Conservation (phyloP, 2,329 filamentous ascomycete genomes). For the Penicillium sp. region DNA sequence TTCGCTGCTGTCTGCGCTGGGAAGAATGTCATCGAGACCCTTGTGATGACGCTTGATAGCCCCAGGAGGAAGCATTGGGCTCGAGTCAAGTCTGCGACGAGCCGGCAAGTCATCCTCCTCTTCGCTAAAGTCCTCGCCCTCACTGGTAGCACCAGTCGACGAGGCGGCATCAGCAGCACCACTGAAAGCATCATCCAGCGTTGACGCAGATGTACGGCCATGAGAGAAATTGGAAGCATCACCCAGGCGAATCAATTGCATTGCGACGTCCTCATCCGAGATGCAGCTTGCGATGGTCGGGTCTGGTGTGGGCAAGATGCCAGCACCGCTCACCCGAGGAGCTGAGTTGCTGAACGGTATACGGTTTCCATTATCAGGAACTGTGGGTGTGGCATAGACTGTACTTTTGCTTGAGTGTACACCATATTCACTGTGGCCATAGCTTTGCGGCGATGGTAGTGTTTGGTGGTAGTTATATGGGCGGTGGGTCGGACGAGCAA, state of each 20-base stretch:
- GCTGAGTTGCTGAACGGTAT: slow-evolving; percentile 51
- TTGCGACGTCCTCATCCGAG: slow-evolving; percentile 95
- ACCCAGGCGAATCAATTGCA: slow-evolving; percentile 93
- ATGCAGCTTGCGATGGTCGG: slow-evolving; percentile 97
- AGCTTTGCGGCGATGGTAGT: slow-evolving; percentile 81
- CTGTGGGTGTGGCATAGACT: slow-evolving; percentile 63
- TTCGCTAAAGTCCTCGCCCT: slow-evolving; percentile 65
- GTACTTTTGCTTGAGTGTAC: slow-evolving; percentile 31
- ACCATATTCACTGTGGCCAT: slow-evolving; percentile 55
- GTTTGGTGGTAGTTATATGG: slow-evolving; percentile 76
- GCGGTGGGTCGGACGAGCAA: slow-evolving; percentile 72
- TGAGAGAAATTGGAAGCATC: slow-evolving; percentile 93
- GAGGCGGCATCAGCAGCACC: slow-evolving; percentile 82
- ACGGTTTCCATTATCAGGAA: slow-evolving; percentile 60
- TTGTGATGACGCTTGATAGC: slow-evolving; percentile 49
- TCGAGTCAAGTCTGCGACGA: slow-evolving; percentile 44
- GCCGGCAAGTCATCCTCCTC: slow-evolving; percentile 58
- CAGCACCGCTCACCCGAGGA: slow-evolving; percentile 44
- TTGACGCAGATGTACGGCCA: slow-evolving; percentile 88
- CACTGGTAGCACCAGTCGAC: slow-evolving; percentile 80
- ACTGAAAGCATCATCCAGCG: slow-evolving; percentile 89
- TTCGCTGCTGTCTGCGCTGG: slow-evolving; percentile 58
- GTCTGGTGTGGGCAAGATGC: slow-evolving; percentile 86
- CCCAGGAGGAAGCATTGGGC: slow-evolving; percentile 46
- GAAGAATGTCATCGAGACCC: slow-evolving; percentile 53